Percentiles rank a stretch among this genome's conserved stretches.
These are phyloP conservation scores for Fusarium dimerum DNA, from an alignment of 2,329 filamentous ascomycete genomes.

Conservation along the genomic window DNA sequence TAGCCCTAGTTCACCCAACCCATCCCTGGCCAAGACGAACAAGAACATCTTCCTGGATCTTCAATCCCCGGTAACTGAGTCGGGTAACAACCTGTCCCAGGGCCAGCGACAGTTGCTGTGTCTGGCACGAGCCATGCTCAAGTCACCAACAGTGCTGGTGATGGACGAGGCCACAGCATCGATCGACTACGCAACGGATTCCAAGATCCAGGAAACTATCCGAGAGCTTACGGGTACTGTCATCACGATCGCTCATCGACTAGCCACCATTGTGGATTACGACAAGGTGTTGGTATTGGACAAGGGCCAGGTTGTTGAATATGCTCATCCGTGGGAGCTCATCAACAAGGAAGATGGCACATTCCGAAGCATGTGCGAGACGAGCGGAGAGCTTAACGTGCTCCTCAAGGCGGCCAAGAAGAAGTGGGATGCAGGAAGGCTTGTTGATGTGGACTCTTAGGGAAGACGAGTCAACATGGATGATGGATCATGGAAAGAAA, in stretches of 20 bases:
- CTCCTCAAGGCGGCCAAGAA: slow-evolving; percentile 57
- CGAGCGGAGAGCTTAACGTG: slow-evolving; percentile 57
- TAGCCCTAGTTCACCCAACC: slow-evolving; percentile 23
- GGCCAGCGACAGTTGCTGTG: slow-evolving; percentile 94
- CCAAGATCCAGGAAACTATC: slow-evolving; percentile 95
- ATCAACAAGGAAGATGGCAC: slow-evolving; percentile 68
- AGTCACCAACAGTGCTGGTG: slow-evolving; percentile 87
- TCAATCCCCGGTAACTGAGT: slow-evolving; percentile 80
- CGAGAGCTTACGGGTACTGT: slow-evolving; percentile 92
- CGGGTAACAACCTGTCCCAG: slow-evolving; percentile 91
- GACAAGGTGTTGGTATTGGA: slow-evolving; percentile 96
- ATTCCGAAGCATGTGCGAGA: slow-evolving; percentile 66
- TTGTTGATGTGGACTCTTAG: slow-evolving; percentile 38
- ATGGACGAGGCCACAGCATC: slow-evolving; percentile 99
- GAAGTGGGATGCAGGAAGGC: slow-evolving; percentile 44
- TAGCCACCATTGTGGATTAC: slow-evolving; percentile 97
- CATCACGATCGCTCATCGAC: slow-evolving; percentile 91
- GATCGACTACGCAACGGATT: slow-evolving; percentile 94
- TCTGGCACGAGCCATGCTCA: slow-evolving; percentile 88
- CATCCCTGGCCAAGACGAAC: slow-evolving; percentile 62
- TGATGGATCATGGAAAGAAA: slow-evolving; percentile 3
- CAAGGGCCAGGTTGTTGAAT: slow-evolving; percentile 84
- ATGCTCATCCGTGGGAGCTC: slow-evolving; percentile 83
- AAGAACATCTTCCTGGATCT: slow-evolving; percentile 95
- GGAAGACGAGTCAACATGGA: not conserved